phyloP scores from a whole-genome alignment of 108 stramenopile species.

The Cyclotella cryptica region DNA sequence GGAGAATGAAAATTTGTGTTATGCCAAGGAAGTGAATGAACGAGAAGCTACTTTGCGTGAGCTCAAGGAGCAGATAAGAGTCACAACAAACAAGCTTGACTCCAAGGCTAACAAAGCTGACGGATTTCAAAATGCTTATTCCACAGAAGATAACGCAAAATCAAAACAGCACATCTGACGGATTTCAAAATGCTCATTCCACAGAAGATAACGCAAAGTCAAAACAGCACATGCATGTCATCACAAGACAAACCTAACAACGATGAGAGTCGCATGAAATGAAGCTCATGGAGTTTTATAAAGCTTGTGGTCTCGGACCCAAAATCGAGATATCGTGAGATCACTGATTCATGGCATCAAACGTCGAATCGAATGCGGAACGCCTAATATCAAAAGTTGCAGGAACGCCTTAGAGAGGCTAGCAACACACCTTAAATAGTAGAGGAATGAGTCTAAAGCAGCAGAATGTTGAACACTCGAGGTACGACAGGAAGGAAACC shows the following conservation, averaged over 20 bases:
- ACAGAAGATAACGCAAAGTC: no score
- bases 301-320: no score
- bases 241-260: no score
- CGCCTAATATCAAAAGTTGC: neutral
- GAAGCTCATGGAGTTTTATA: no score
- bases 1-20: neutral
- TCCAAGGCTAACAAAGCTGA: neutral
- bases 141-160: no score
- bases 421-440: neutral
- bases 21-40: neutral
- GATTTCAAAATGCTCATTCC: neutral
- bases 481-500: no score
- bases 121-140: neutral
- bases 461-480: no score
- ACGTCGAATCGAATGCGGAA: neutral
- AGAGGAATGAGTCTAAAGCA: no score
- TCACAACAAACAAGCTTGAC: neutral
- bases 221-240: no score
- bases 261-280: no score
- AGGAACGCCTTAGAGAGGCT: neutral
- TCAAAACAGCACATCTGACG: neutral
- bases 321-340: no score
- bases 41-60: conserved; percentile 1
- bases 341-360: neutral
- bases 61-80: conserved; percentile 2